Evolutionary conservation across 73 alveolate genomes (phyloP).

Genomic region (Paramecium pentaurelia): DNA sequence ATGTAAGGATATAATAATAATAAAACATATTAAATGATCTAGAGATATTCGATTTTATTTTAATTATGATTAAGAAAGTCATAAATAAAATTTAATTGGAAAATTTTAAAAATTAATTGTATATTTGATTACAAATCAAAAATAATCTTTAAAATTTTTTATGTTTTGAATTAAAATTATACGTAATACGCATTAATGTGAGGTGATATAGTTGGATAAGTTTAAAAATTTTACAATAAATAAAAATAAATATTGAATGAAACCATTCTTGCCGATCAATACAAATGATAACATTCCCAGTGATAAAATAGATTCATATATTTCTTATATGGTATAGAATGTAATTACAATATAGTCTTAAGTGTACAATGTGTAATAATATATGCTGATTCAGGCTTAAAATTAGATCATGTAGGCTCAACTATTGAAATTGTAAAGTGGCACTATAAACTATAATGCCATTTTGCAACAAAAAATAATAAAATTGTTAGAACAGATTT

Average conservation of each 20-base stretch:
- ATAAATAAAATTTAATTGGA: neutral
- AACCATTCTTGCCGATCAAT: neutral
- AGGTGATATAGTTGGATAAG: neutral
- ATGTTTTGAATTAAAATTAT: neutral
- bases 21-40: neutral
- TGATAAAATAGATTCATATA: neutral
- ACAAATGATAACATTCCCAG: neutral
- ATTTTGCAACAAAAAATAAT: neutral
- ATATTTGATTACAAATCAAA: neutral
- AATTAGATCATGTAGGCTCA: neutral
- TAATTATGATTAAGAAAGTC: neutral
- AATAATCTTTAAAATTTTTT: neutral
- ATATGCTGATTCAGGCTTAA: neutral
- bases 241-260: neutral
- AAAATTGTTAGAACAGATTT: neutral
- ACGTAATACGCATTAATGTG: neutral
- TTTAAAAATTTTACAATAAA: neutral
- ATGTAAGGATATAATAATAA: neutral
- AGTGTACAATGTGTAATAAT: neutral
- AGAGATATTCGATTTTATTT: neutral
- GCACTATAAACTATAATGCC: neutral
- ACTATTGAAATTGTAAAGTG: neutral
- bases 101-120: neutral
- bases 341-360: neutral
- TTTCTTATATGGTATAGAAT: neutral